phyloP scores from a whole-genome alignment of 768 basidiomycete genomes.

The Cantharellus cinnabarinus region DNA sequence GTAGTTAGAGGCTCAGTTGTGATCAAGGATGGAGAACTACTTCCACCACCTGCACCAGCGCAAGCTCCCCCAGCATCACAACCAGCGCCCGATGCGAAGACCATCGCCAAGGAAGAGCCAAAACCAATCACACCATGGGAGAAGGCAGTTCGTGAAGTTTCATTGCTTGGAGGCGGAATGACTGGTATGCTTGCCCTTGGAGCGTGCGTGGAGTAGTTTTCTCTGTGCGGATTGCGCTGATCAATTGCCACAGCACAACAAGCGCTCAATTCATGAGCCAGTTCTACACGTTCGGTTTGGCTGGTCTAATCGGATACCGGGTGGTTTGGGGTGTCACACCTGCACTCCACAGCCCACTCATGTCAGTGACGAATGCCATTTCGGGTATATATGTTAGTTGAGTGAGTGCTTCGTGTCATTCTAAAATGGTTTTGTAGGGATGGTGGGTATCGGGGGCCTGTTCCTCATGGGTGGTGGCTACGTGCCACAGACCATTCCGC shows the following conservation, averaged over 20 bases:
- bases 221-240: background rate
- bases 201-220: background rate
- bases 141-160: conserved; percentile 56
- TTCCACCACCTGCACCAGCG: conserved; percentile 43
- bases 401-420: background rate
- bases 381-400: conserved; percentile 30
- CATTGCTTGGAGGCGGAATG: conserved; percentile 56
- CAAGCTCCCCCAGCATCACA: conserved; percentile 28
- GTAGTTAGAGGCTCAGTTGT: conserved; percentile 68
- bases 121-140: conserved; percentile 69
- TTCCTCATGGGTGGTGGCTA: conserved; percentile 85
- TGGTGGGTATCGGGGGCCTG: conserved; percentile 70
- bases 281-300: conserved; percentile 77
- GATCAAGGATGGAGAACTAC: conserved; percentile 39
- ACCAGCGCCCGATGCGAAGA: background rate
- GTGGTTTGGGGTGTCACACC: conserved; percentile 83
- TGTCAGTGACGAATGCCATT: conserved; percentile 82
- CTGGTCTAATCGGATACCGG: conserved; percentile 68
- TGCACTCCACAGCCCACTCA: conserved; percentile 71
- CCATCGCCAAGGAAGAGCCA: conserved; percentile 15
- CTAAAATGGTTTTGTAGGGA: conserved; percentile 19
- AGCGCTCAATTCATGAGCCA: conserved; percentile 72
- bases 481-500: conserved; percentile 61
- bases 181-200: conserved; percentile 40
- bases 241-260: conserved; percentile 39